Conservation (phyloP, 2,329 filamentous ascomycete species). For the Xylariales sp. region DNA sequence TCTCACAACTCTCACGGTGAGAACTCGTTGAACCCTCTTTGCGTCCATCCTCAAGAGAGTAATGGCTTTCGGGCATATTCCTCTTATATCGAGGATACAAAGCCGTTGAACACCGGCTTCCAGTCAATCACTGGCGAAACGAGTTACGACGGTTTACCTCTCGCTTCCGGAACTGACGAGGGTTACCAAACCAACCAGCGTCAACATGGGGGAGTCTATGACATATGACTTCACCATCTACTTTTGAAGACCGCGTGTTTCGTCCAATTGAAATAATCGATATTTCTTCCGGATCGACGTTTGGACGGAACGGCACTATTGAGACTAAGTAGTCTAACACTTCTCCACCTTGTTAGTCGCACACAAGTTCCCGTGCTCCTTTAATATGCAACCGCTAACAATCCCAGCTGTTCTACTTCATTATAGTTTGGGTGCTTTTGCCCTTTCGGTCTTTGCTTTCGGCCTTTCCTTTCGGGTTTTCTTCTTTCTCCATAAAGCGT, state of each 20-base stretch:
- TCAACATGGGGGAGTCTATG: background rate
- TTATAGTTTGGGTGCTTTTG: no score
- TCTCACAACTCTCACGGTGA: constrained; percentile 19
- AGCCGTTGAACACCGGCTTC: constrained; percentile 18
- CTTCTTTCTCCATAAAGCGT: no score
- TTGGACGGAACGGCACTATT: no score
- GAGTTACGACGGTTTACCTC: background rate
- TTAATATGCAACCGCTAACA: no score
- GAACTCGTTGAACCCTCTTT: constrained; percentile 29
- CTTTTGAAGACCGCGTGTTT: background rate
- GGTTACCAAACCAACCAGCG: background rate
- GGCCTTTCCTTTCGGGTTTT: no score
- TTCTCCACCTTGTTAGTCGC: no score
- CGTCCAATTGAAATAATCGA: no score
- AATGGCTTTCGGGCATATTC: constrained; percentile 22
- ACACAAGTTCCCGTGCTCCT: no score
- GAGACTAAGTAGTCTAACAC: no score
- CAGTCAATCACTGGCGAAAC: constrained; percentile 21
- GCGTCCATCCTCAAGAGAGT: constrained; percentile 24
- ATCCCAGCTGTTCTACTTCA: no score
- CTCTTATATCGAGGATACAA: constrained; percentile 23
- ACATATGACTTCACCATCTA: constrained; percentile 2
- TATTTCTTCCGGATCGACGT: no score
- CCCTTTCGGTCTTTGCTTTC: no score
- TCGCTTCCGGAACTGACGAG: background rate